Base-by-base conservation (phyloP, 129 eudicot species). In the Oenanthe sinensis region DNA sequence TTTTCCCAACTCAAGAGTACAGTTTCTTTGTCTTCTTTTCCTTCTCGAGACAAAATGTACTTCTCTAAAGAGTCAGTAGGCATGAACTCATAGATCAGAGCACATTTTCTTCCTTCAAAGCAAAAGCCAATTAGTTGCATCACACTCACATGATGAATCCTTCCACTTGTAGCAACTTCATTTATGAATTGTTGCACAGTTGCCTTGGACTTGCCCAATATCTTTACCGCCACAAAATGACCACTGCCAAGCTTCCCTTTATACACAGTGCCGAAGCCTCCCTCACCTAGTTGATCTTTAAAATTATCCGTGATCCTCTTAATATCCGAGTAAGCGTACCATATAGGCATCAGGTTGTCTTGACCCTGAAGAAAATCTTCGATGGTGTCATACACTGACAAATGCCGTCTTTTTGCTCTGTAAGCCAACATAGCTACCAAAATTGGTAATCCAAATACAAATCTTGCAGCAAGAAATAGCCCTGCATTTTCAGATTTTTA, bases 201-300 rank as follows among this genome's bases (percentile, higher is more conserved):
- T 5, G 74, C 20, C 8, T 69, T 69, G 8, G 74, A 69, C 74
- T 69, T 69, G 44, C 45, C 74, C 42, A 69, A 17, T 36, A 69
- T 14, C 74, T 69, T 69, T 16, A 69, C 22, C 36, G 46, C 74
- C 36, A 69, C 74, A 36, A 69, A 40, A 5, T 8, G 24, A 40
- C 74, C 74, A 36, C 74, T 69, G 7, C 71, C 42, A 4, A 65
- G 71, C 71, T 65, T 65, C 17, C 39, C 71, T 77, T 60, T 71
- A 15, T n/a, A 67, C 19, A 67, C 72, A 15, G 17, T 67, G 22
- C 72, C 72, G 37, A 67, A 67, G 36, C 43, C 73, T 33, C 73
- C 73, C 36, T 68, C 22, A 33, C 73, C 73, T 16, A 68, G 7
- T 33, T 68, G 5, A 33, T 68, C 73, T 15, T 5, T 68, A 19